phyloP scores from a whole-genome alignment of 345 rosid genomes.

The Syzygium oleosum region DNA sequence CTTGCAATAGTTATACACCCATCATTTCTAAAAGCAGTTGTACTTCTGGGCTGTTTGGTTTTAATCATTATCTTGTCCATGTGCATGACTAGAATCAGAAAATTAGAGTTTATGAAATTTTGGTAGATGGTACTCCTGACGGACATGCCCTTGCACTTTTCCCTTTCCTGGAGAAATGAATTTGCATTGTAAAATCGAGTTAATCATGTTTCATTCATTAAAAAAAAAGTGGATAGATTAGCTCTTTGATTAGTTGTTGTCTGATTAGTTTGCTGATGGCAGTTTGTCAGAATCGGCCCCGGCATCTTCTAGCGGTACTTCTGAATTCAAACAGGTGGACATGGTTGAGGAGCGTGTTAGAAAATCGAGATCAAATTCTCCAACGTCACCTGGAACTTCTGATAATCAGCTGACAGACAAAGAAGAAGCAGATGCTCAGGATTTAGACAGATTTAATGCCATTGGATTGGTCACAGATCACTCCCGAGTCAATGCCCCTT shows the following conservation, averaged over 20 bases:
- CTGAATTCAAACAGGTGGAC: slow-evolving; percentile 36
- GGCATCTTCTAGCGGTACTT: slow-evolving; percentile 29
- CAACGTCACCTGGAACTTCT: slow-evolving; percentile 37
- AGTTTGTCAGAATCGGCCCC: slow-evolving; percentile 38
- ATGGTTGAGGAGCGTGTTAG: slow-evolving; percentile 37
- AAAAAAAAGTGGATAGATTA: not conserved
- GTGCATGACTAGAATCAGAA: not conserved
- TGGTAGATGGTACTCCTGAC: not conserved
- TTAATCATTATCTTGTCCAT: not conserved
- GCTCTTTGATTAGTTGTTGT: not conserved
- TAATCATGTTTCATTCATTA: not conserved
- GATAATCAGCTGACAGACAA: slow-evolving; percentile 51
- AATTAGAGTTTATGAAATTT: not conserved
- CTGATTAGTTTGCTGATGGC: slow-evolving; percentile 10
- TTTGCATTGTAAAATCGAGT: not conserved
- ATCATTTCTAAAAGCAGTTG: not conserved
- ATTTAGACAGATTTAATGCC: slow-evolving; percentile 40
- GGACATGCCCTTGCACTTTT: not conserved
- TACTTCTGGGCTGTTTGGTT: not conserved
- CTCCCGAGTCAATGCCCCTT: slow-evolving; percentile 45
- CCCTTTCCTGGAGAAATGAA: not conserved
- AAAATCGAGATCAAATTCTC: slow-evolving; percentile 53
- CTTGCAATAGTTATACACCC: not conserved
- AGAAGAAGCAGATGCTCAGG: slow-evolving; percentile 45
- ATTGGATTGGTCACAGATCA: slow-evolving; percentile 46